phyloP scores from a whole-genome alignment of 805 yeast genomes.

The Saturnispora silvae region DNA sequence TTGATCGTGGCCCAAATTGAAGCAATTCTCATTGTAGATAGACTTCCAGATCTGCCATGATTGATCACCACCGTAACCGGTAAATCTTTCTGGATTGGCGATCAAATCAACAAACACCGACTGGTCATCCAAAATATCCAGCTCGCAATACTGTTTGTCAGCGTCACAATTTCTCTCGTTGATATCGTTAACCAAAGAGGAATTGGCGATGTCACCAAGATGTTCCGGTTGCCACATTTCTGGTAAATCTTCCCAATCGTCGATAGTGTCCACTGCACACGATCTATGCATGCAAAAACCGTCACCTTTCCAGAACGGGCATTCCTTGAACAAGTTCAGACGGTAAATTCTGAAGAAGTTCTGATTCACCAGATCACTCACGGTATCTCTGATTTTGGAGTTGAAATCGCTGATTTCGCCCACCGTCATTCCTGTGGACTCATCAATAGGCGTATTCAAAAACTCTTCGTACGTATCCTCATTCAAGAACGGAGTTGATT shows the following conservation, averaged over 20 bases:
- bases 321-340: slow-evolving; percentile 67
- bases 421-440: slow-evolving; percentile 26
- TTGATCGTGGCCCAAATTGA: slow-evolving; percentile 35
- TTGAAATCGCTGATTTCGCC: slow-evolving; percentile 44
- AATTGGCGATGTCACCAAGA: slow-evolving; percentile 41
- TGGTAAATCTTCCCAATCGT: slow-evolving; percentile 60
- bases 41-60: slow-evolving; percentile 89
- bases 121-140: slow-evolving; percentile 46
- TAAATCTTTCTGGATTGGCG: slow-evolving; percentile 90
- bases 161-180: slow-evolving; percentile 13
- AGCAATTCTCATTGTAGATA: slow-evolving; percentile 86
- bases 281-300: slow-evolving; percentile 81
- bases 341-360: slow-evolving; percentile 85
- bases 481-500: slow-evolving; percentile 22
- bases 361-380: slow-evolving; percentile 51
- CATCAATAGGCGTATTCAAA: slow-evolving; percentile 17
- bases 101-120: slow-evolving; percentile 78
- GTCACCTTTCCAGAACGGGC: slow-evolving; percentile 78
- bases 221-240: slow-evolving; percentile 66
- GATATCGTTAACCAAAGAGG: slow-evolving; percentile 26
- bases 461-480: slow-evolving; percentile 16
- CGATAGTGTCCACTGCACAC: slow-evolving; percentile 82
- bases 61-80: slow-evolving; percentile 92
- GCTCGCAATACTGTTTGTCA: slow-evolving; percentile 53
- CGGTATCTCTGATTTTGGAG: slow-evolving; percentile 38